phyloP scores from a whole-genome alignment of 169 alveolate species.

The Ichthyophthirius multifiliis region DNA sequence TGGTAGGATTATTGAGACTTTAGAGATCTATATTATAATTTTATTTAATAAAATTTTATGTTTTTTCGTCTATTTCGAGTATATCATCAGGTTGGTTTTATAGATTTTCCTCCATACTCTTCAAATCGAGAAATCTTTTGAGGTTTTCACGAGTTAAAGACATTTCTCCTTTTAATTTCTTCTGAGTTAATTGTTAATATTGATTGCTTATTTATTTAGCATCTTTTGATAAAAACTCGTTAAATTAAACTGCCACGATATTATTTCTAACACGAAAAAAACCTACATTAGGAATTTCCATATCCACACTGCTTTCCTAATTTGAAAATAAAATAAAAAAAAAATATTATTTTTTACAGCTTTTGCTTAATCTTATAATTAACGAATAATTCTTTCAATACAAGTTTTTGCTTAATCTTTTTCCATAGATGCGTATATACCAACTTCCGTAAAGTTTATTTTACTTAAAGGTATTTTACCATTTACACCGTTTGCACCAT shows the following conservation, averaged over 20 bases:
- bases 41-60: no score
- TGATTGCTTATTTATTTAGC: background rate
- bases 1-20: no score
- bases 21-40: no score
- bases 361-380: conserved; percentile 21
- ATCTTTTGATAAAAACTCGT: conserved; percentile 18
- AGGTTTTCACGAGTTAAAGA: background rate
- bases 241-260: conserved; percentile 30
- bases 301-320: conserved; percentile 19
- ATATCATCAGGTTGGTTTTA: no score
- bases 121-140: no score
- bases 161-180: background rate
- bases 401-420: conserved; percentile 45
- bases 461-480: conserved; percentile 62
- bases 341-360: background rate
- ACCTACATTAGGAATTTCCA: conserved; percentile 42
- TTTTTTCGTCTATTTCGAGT: no score
- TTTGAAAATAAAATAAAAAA: background rate
- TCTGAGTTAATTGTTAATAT: background rate
- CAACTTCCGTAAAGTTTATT: conserved; percentile 64
- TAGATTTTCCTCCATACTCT: no score
- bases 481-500: conserved; percentile 56
- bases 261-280: conserved; percentile 16
- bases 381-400: conserved; percentile 26
- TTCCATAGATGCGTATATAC: conserved; percentile 27